A percentile compares a stretch with the other conserved stretches of the same genome.
Evolutionary conservation across 441 rosid species (phyloP).

Genomic region (Erodium texanum): DNA sequence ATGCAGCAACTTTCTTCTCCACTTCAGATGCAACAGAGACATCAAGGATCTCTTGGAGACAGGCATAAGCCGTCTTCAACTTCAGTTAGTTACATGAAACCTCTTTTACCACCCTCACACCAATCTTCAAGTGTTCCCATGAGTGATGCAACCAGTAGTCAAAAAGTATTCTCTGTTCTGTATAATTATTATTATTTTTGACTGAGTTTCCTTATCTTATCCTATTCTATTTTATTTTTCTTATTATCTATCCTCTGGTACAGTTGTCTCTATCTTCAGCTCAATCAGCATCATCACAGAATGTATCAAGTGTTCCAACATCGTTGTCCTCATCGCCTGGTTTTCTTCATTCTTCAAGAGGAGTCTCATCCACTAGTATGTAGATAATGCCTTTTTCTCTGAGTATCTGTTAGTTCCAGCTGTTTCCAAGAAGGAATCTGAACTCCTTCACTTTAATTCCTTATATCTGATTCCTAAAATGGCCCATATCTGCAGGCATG

Average conservation of each 20-base stretch:
- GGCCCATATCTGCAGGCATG: constrained; percentile 15
- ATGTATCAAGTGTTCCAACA: constrained; percentile 28
- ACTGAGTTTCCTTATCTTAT: neutral
- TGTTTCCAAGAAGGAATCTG: neutral
- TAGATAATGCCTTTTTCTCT: constrained; percentile 16
- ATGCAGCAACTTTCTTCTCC: constrained; percentile 43
- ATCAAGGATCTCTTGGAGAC: constrained; percentile 41
- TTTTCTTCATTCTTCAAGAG: constrained; percentile 63
- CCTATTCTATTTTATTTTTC: neutral
- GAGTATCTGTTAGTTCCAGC: constrained; percentile 3
- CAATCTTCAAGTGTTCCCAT: constrained; percentile 11
- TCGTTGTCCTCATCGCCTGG: constrained; percentile 51
- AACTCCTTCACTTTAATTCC: neutral
- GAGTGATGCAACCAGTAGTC: constrained; percentile 6
- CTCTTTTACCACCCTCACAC: constrained; percentile 23
- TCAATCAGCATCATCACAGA: constrained; percentile 30
- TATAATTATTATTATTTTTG: neutral
- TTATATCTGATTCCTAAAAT: neutral
- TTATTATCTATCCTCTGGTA: constrained; percentile 16
- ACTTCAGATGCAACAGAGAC: constrained; percentile 47
- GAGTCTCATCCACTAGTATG: constrained; percentile 73
- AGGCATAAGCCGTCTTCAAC: constrained; percentile 39
- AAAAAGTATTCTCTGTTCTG: constrained; percentile 1
- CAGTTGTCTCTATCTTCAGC: constrained; percentile 18
- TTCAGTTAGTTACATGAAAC: constrained; percentile 40